phyloP scores from a whole-genome alignment of 2,329 filamentous ascomycete genomes.

The Penicillium aurantiogriseum region DNA sequence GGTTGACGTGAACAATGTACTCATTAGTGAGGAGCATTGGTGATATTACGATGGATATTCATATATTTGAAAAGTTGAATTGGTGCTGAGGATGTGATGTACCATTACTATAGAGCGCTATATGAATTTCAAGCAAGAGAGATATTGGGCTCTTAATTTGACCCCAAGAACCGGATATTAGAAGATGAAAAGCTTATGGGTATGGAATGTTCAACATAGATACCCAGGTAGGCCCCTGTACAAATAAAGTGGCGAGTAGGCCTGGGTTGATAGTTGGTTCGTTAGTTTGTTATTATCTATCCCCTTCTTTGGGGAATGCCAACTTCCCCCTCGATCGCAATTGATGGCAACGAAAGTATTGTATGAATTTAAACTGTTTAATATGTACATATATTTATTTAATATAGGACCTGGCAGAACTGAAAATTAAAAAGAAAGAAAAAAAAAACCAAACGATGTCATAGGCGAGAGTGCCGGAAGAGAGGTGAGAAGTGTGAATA shows the following conservation, averaged over 20 bases:
- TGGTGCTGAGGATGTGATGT: background rate
- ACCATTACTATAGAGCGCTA: background rate
- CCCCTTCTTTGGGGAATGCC: constrained; percentile 6
- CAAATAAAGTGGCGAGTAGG: background rate
- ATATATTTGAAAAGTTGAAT: background rate
- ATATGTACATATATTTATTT: background rate
- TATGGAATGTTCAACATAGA: background rate
- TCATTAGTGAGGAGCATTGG: constrained; percentile 30
- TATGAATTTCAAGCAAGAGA: background rate
- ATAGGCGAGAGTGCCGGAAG: background rate
- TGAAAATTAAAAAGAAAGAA: background rate
- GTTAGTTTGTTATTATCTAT: constrained; percentile 3
- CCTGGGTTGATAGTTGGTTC: background rate
- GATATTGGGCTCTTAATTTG: background rate
- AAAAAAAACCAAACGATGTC: too few relatives aligned
- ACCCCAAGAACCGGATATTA: background rate
- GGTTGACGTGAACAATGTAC: constrained; percentile 41
- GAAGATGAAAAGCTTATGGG: background rate
- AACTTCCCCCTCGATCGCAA: constrained; percentile 1
- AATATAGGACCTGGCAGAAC: background rate
- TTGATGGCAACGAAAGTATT: background rate
- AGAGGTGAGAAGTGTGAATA: background rate
- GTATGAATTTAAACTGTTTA: background rate
- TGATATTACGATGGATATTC: background rate
- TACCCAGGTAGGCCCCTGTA: background rate